These are phyloP conservation scores for Cercospora janseana DNA, from an alignment of 2,329 filamentous ascomycete species.

Conservation along the genomic window DNA sequence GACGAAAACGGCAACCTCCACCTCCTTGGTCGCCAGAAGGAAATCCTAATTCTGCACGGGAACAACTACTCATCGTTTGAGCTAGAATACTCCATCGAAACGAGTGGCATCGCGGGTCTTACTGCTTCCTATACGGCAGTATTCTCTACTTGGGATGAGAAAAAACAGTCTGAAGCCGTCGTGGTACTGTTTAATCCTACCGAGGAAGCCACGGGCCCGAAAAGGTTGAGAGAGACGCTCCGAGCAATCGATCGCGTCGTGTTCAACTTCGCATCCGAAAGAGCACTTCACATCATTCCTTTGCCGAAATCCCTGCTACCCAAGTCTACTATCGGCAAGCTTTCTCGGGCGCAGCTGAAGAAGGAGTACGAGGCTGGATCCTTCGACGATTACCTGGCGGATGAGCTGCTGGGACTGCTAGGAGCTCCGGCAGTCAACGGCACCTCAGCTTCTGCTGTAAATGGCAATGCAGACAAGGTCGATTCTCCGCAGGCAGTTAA, in stretches of 20 bases:
- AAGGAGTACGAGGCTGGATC: constrained; percentile 18
- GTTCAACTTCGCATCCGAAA: constrained; percentile 21
- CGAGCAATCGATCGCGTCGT: constrained; percentile 21
- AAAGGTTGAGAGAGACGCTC: constrained; percentile 18
- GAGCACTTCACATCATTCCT: constrained; percentile 22
- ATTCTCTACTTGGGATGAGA: constrained; percentile 25
- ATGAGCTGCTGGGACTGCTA: not conserved
- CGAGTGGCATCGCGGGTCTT: constrained; percentile 18
- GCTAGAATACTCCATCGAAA: constrained; percentile 27
- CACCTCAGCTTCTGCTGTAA: not conserved
- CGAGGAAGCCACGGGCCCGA: constrained; percentile 22
- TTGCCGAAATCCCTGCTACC: constrained; percentile 23
- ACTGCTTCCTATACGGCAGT: constrained; percentile 22
- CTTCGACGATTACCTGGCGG: constrained; percentile 15
- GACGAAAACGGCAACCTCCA: constrained; percentile 26
- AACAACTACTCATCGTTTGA: constrained; percentile 29
- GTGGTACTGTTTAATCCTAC: constrained; percentile 28
- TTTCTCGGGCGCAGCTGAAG: constrained; percentile 25
- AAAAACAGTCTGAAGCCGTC: constrained; percentile 21
- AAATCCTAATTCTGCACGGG: constrained; percentile 28
- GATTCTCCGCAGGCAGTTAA: not conserved
- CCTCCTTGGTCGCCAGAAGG: constrained; percentile 26
- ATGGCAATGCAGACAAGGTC: constrained; percentile 8
- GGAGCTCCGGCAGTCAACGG: not conserved
- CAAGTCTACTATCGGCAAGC: constrained; percentile 29